Percentiles rank a stretch among this genome's conserved stretches.
phyloP scores from a whole-genome alignment of 768 basidiomycete genomes.

The Lactarius hengduanensis region DNA sequence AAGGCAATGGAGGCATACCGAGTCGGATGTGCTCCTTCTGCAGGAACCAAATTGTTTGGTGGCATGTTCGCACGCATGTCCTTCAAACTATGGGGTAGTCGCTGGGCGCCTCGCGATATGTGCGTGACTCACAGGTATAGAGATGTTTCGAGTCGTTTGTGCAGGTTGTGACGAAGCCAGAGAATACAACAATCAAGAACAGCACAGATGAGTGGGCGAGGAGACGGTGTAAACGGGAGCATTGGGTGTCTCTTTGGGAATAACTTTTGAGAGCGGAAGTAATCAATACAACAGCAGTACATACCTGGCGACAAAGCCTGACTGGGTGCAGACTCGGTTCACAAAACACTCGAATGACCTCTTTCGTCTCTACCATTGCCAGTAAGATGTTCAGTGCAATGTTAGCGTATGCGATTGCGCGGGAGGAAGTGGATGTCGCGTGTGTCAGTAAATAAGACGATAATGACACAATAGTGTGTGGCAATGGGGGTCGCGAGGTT shows the following conservation, averaged over 20 bases:
- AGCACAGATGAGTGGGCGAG: constrained; percentile 52
- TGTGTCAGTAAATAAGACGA: constrained; percentile 68
- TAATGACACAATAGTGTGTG: constrained; percentile 52
- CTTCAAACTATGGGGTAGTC: constrained; percentile 35
- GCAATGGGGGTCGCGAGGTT: constrained; percentile 38
- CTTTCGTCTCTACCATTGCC: constrained; percentile 48
- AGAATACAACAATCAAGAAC: constrained; percentile 67
- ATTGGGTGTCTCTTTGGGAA: constrained; percentile 48
- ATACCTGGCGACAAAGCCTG: constrained; percentile 63
- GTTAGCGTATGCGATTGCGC: constrained; percentile 61
- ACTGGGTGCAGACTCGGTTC: constrained; percentile 44
- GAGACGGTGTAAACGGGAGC: constrained; percentile 42
- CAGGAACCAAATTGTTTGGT: constrained; percentile 57
- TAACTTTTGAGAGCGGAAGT: neutral
- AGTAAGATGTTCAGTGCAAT: constrained; percentile 55
- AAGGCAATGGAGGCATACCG: constrained; percentile 40
- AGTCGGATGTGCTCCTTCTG: constrained; percentile 53
- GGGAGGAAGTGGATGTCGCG: constrained; percentile 56
- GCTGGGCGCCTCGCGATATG: neutral
- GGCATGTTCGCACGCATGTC: constrained; percentile 53
- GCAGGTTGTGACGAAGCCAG: constrained; percentile 70
- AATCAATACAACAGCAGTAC: constrained; percentile 19
- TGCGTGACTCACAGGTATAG: constrained; percentile 51
- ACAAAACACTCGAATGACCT: constrained; percentile 47
- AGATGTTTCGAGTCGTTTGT: constrained; percentile 56